Conservation (phyloP, 768 basidiomycete species). For the Lactarius quietus region DNA sequence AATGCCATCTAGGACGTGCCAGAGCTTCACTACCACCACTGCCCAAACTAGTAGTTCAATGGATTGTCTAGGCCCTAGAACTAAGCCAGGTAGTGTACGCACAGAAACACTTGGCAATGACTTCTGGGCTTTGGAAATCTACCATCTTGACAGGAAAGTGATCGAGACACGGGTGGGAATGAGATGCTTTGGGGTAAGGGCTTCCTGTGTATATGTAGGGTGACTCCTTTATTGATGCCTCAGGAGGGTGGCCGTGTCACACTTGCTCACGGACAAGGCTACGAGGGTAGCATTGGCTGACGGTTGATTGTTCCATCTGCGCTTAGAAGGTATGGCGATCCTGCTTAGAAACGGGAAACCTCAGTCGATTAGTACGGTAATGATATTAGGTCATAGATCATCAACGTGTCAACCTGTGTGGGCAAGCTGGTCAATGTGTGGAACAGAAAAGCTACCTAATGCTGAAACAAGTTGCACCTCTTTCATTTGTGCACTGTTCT, state of each 20-base stretch:
- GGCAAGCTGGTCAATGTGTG: neutral
- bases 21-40: slow-evolving; percentile 4
- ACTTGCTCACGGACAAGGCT: neutral
- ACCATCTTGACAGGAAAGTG: neutral
- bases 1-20: slow-evolving; percentile 7
- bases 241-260: neutral
- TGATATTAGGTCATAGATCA: neutral
- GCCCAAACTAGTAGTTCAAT: too few relatives aligned
- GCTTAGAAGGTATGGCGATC: neutral
- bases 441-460: neutral
- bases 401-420: neutral
- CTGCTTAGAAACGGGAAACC: neutral
- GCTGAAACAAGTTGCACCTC: neutral
- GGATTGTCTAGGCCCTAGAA: neutral
- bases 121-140: neutral
- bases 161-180: neutral
- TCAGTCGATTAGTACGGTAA: neutral
- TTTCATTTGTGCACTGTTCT: too few relatives aligned
- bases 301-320: neutral
- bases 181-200: too few relatives aligned
- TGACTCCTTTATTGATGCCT: neutral
- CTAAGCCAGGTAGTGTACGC: neutral
- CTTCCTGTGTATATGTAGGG: too few relatives aligned
- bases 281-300: neutral
- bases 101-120: neutral